Base-by-base conservation (phyloP, 2,329 filamentous ascomycete species). In the Chaetomium sp. region DNA sequence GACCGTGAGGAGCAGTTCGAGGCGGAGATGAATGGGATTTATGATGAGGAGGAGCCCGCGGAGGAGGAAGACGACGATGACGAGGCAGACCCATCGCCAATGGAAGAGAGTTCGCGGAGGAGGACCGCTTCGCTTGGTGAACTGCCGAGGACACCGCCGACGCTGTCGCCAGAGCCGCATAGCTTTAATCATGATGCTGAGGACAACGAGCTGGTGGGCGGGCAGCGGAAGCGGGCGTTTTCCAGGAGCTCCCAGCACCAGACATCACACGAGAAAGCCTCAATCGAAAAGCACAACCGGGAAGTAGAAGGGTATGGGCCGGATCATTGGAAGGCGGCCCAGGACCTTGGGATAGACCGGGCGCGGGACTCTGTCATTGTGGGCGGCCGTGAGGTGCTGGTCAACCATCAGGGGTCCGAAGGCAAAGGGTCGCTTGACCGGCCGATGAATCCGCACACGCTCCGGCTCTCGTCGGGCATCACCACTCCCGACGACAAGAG, bases 171-270 rank as follows among this genome's bases (percentile, higher is more conserved):
- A 5, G 14, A 40, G 6, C 11, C 54, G 1, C 52, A 55, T 27
- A 91, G 87, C 67, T 88, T 89, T 73, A 92, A 91, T 63, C 85
- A 89, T 62, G 87, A 91, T 66, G 80, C 87, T 10, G 80, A 85
- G 59, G 81, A 82, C 32, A 66, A 70, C 71, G 78, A 81, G 53
- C 79, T 46, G 76, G 78, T 62, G 70, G 73, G 42, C 76, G 71
- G 62, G 79, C 78, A 64, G 42, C 53, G 61, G 42, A 49, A 64
- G 42, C 53, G 61, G 42, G 48, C 55, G 7, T 36, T 52, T 7
- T 57, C 55, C 0, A 53, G 44, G 7, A 49, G 46, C 1, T 54
- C 57, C 2, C 65, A 64, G 41, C 61, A 60, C 8, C 63, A 67
- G 45, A 32, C 14, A 3, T 59, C 60, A 63, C 68, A 77, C 8